These are phyloP conservation scores for Porphyridium purpureum DNA, from an alignment of 23 red algal genomes.

Conservation along the genomic window DNA sequence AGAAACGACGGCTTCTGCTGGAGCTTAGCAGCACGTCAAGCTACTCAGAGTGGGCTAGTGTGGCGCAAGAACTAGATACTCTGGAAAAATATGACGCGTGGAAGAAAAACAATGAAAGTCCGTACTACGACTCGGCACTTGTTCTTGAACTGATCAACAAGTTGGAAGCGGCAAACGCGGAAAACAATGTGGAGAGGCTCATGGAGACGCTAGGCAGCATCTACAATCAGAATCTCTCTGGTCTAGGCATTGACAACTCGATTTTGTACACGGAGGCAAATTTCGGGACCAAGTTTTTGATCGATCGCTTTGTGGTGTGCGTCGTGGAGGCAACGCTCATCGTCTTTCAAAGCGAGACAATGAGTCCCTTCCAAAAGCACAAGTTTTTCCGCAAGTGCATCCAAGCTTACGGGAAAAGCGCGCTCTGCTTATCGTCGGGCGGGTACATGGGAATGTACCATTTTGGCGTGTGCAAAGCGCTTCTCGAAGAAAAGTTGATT, in stretches of 20 bases:
- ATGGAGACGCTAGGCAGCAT: neutral
- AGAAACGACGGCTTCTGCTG: too few relatives aligned
- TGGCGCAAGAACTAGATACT: too few relatives aligned
- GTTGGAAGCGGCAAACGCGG: neutral
- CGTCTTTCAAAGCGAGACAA: neutral
- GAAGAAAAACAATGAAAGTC: too few relatives aligned
- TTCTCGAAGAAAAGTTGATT: conserved; percentile 1
- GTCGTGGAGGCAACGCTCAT: neutral
- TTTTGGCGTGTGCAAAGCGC: conserved; percentile 7
- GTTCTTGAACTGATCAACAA: conserved; percentile 2
- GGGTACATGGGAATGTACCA: conserved; percentile 9
- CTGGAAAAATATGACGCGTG: too few relatives aligned
- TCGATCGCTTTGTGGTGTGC: neutral
- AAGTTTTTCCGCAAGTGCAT: conserved; percentile 4
- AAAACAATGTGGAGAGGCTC: too few relatives aligned
- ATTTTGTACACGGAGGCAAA: neutral
- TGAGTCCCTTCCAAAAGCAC: neutral
- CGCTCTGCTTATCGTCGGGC: conserved; percentile 6
- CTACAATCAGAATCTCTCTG: neutral
- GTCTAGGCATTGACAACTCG: neutral
- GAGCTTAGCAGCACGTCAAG: too few relatives aligned
- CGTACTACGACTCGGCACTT: too few relatives aligned
- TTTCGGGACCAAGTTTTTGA: neutral
- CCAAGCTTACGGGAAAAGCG: conserved; percentile 7
- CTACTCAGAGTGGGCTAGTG: too few relatives aligned